Conservation (phyloP, 1,284 basidiomycete species). For the Leucoagaricus sp. region DNA sequence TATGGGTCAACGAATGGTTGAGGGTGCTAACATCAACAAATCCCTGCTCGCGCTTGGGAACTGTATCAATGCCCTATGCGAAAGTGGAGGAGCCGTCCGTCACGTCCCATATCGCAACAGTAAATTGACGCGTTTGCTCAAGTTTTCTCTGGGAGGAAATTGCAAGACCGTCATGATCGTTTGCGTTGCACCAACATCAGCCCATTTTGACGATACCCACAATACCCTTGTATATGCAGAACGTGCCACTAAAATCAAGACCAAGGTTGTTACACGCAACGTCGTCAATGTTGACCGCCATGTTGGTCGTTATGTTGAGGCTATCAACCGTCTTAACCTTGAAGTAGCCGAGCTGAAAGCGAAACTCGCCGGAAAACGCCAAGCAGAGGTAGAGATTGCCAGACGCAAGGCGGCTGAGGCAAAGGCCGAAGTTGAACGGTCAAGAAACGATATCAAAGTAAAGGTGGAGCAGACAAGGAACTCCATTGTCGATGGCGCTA, state of each 20-base stretch:
- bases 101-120: slow-evolving; percentile 96
- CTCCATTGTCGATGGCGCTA: slow-evolving; percentile 78
- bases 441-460: slow-evolving; percentile 67
- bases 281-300: slow-evolving; percentile 92
- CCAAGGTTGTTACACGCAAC: slow-evolving; percentile 89
- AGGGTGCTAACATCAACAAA: slow-evolving; percentile 98
- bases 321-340: slow-evolving; percentile 84
- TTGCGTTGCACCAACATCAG: slow-evolving; percentile 91
- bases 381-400: slow-evolving; percentile 60
- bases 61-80: slow-evolving; percentile 96
- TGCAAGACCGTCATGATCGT: slow-evolving; percentile 99
- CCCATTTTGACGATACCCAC: slow-evolving; percentile 96
- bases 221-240: slow-evolving; percentile 97
- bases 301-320: slow-evolving; percentile 92
- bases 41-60: slow-evolving; percentile 93
- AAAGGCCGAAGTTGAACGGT: slow-evolving; percentile 65
- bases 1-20: slow-evolving; percentile 97
- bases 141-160: slow-evolving; percentile 95
- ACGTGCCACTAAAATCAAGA: slow-evolving; percentile 96
- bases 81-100: slow-evolving; percentile 78
- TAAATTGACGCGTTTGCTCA: slow-evolving; percentile 93
- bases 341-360: slow-evolving; percentile 87
- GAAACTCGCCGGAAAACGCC: slow-evolving; percentile 72
- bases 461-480: slow-evolving; percentile 70
- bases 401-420: slow-evolving; percentile 70